These are phyloP conservation scores for Plantago elongata DNA, from an alignment of 257 asterid species.

Conservation along the genomic window DNA sequence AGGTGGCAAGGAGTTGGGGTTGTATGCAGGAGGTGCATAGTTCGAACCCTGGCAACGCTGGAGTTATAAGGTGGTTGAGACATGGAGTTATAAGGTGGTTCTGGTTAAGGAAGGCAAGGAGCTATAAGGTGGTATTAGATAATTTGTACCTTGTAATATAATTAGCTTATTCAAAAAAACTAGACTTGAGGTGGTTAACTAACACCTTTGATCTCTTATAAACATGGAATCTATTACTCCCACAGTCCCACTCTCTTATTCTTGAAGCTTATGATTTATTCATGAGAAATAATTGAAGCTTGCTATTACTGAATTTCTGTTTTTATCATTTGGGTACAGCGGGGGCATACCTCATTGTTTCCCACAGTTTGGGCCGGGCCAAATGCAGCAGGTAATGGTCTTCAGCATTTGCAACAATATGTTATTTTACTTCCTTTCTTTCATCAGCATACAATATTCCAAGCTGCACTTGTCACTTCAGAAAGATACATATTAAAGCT, in stretches of 20 bases:
- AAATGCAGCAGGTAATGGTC: constrained; percentile 76
- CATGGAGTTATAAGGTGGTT: no score
- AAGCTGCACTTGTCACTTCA: not conserved
- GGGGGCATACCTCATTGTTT: constrained; percentile 99
- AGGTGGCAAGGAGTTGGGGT: no score
- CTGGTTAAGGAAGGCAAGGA: no score
- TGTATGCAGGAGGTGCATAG: no score
- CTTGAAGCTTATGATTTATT: not conserved
- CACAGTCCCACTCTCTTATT: constrained; percentile 11
- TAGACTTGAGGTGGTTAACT: no score
- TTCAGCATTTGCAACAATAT: constrained; percentile 3
- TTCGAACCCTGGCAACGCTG: no score
- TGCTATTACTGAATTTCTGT: constrained; percentile 18
- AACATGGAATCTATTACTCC: not conserved
- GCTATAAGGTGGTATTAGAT: no score
- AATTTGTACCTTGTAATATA: no score
- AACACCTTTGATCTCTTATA: no score
- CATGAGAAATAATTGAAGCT: constrained; percentile 4
- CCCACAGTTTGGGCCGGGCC: constrained; percentile 99
- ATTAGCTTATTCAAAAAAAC: no score
- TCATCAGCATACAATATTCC: not conserved
- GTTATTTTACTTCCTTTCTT: not conserved
- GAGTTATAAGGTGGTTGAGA: no score
- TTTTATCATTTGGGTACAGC: constrained; percentile 38
- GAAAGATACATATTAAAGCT: not conserved